Conservation (phyloP, 768 basidiomycete genomes). For the Guyanaporus albipodus region DNA sequence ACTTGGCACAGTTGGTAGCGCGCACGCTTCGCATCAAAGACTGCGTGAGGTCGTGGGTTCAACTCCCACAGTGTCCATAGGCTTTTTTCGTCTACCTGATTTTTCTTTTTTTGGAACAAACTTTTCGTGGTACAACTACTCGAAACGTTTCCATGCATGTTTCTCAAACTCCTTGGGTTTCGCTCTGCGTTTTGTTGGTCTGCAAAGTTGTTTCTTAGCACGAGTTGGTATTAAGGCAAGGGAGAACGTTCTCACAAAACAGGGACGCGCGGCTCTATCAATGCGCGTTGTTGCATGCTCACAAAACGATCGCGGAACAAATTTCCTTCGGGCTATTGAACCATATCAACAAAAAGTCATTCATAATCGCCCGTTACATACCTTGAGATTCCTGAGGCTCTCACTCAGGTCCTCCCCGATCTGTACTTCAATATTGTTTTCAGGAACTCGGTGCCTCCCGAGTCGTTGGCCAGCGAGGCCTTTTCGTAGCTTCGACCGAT, state of each 20-base stretch:
- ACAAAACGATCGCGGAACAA: slow-evolving; percentile 86
- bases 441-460: slow-evolving; percentile 76
- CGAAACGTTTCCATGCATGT: slow-evolving; percentile 75
- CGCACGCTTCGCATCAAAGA: slow-evolving; percentile 50
- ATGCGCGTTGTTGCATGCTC: slow-evolving; percentile 81
- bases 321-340: slow-evolving; percentile 82
- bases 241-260: slow-evolving; percentile 52
- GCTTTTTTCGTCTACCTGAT: not conserved
- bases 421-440: slow-evolving; percentile 74
- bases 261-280: slow-evolving; percentile 82
- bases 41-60: slow-evolving; percentile 59
- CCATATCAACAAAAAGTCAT: not conserved
- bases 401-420: slow-evolving; percentile 88
- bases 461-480: slow-evolving; percentile 73
- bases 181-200: slow-evolving; percentile 33
- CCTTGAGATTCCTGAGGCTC: slow-evolving; percentile 79
- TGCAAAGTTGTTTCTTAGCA: slow-evolving; percentile 4
- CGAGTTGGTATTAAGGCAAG: slow-evolving; percentile 11
- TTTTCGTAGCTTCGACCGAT: slow-evolving; percentile 48
- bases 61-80: slow-evolving; percentile 39
- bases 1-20: slow-evolving; percentile 47
- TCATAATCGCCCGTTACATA: slow-evolving; percentile 29
- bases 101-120: no score
- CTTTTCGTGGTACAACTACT: slow-evolving; percentile 32
- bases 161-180: slow-evolving; percentile 70